A percentile compares a stretch with the other conserved stretches of the same genome.
Evolutionary conservation across 768 basidiomycete species (phyloP).

Genomic region (Agrocybe pediades): DNA sequence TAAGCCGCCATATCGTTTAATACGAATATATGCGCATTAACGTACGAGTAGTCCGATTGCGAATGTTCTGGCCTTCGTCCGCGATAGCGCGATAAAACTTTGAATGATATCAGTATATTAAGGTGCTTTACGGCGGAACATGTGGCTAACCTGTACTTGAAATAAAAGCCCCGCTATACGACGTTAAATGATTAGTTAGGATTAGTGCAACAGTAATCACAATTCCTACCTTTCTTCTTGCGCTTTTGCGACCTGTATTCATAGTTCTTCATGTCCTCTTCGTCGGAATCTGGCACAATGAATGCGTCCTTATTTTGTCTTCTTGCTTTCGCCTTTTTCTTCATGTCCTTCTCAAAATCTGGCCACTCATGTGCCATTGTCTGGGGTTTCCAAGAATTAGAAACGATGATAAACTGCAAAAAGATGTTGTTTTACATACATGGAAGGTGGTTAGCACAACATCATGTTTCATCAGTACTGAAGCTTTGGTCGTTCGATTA

Average conservation of each 20-base stretch:
- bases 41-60: constrained; percentile 52
- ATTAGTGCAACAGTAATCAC: background rate
- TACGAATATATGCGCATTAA: background rate
- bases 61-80: constrained; percentile 59
- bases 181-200: background rate
- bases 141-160: constrained; percentile 42
- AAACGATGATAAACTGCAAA: background rate
- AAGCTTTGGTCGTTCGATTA: constrained; percentile 44
- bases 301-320: constrained; percentile 33
- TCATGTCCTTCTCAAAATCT: constrained; percentile 48
- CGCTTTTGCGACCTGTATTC: constrained; percentile 27
- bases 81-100: constrained; percentile 55
- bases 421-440: constrained; percentile 23
- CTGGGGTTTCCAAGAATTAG: constrained; percentile 24
- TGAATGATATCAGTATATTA: background rate
- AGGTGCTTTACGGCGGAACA: background rate
- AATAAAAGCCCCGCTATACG: constrained; percentile 49
- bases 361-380: constrained; percentile 64
- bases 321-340: constrained; percentile 45
- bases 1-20: background rate
- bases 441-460: constrained; percentile 61
- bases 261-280: constrained; percentile 25
- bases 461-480: constrained; percentile 58
- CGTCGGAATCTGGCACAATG: constrained; percentile 38
- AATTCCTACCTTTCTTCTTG: constrained; percentile 29